Evolutionary conservation across 768 basidiomycete genomes (phyloP), one percentile per base, ranked within the genome.

Genomic region (Suillus lakei): DNA sequence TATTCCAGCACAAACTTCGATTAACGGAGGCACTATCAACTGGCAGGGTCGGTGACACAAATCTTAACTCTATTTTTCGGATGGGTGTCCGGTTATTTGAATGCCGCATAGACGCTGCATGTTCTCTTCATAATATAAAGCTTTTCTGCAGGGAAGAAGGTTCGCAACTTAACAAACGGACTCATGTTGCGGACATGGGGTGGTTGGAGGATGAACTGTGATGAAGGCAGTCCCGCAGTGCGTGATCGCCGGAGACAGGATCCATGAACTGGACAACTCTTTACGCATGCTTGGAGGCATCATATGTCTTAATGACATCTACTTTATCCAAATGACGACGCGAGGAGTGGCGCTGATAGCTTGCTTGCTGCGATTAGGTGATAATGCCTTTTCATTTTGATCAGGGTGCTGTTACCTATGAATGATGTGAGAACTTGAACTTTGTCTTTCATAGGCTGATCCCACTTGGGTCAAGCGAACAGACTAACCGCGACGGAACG

Each of bases 1-100:
- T 2, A 39, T 59, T 59, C 39, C 39, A 59, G 16, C 58, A 41
- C 56, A 28, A 12, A 41, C 18, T 41, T 59, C 28, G 39, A 59
- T 59, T 59, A 58, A 58, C 56, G 56, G 56, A 2, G 16, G 38
- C 56, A 58, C 56, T 39, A 58, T 58, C 1, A 5, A 18, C 26
- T 41, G 6, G 18, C 34, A 30, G 58, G 38, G 53, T 54, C 53
- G 53, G 53, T 0, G 53, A 54, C 34, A 59, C 18, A 59, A 41
- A 59, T 59, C 58, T 59, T 41, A 59, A 59, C 58, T 59, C 58
- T 59, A 59, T 59, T 59, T 41, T 41, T 59, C 58, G 39, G 12
- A 41, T 30, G 39, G 38, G 39, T 7, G 26, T 41, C 58, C 58
- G 58, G 58, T 41, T 59, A 59, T 59, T 59, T 59, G 38, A 59